A percentile compares a stretch with the other conserved stretches of the same genome.
These are phyloP conservation scores for Cordyceps tenuipes DNA, from an alignment of 2,329 filamentous ascomycete species.

Conservation along the genomic window DNA sequence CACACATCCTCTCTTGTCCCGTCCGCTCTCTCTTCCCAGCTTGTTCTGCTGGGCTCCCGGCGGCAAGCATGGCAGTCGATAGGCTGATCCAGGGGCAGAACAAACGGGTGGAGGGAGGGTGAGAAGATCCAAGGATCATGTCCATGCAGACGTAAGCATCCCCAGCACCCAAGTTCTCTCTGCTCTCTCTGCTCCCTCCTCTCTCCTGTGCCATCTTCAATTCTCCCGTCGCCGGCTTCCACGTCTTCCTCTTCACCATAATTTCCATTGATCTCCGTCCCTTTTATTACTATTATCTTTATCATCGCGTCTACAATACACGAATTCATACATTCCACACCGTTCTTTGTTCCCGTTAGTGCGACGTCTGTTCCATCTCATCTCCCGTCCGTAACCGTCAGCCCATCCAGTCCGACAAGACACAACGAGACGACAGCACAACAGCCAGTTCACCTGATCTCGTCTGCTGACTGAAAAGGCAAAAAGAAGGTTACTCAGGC, in stretches of 20 bases:
- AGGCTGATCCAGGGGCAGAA: conserved; percentile 3
- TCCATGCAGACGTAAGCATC: not conserved
- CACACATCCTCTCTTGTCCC: not conserved
- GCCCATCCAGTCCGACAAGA: too few species aligned
- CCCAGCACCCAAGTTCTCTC: not conserved
- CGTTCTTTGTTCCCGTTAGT: too few species aligned
- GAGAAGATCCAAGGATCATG: too few species aligned
- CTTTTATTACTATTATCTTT: not conserved
- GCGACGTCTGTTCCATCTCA: too few species aligned
- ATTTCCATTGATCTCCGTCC: not conserved
- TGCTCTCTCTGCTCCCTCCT: not conserved
- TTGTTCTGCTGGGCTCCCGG: not conserved
- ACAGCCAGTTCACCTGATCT: too few species aligned
- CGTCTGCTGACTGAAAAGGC: too few species aligned
- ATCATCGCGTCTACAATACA: too few species aligned
- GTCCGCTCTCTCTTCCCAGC: not conserved
- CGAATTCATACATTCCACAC: too few species aligned
- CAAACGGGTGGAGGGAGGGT: not conserved
- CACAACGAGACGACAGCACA: too few species aligned
- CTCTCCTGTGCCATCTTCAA: conserved; percentile 10
- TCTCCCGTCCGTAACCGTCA: too few species aligned
- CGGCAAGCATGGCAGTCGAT: conserved; percentile 9
- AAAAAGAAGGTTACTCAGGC: too few species aligned
- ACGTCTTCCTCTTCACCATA: not conserved
- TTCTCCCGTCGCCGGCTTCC: conserved; percentile 1